Conservation (phyloP, 2,329 filamentous ascomycete species). For the Arthrinium puccinioides region DNA sequence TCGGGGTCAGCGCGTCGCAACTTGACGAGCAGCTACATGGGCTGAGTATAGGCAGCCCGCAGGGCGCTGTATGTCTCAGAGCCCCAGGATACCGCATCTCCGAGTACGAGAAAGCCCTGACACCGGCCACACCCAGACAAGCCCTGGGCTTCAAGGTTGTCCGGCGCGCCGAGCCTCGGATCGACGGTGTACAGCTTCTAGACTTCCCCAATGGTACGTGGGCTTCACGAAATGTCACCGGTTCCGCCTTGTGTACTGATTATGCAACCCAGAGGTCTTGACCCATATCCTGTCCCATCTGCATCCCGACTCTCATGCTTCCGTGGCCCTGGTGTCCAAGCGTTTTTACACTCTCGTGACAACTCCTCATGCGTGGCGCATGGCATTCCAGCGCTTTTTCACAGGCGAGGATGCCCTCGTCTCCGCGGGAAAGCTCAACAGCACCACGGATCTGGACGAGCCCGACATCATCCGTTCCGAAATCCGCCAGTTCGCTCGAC, state of each 20-base stretch:
- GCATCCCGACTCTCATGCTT: slow-evolving; percentile 73
- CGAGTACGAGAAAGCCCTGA: slow-evolving; percentile 55
- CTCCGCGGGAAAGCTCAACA: slow-evolving; percentile 23
- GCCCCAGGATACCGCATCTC: slow-evolving; percentile 45
- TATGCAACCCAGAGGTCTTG: slow-evolving; percentile 73
- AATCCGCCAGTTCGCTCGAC: slow-evolving; percentile 70
- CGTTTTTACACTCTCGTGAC: slow-evolving; percentile 83
- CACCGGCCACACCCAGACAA: slow-evolving; percentile 37
- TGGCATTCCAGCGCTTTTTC: slow-evolving; percentile 87
- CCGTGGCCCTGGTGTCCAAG: slow-evolving; percentile 78
- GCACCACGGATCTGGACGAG: slow-evolving; percentile 36
- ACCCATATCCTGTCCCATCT: slow-evolving; percentile 89
- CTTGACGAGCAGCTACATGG: slow-evolving; percentile 45
- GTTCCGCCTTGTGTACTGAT: slow-evolving; percentile 18
- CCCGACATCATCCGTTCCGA: slow-evolving; percentile 59
- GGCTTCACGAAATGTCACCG: slow-evolving; percentile 3
- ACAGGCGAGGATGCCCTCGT: slow-evolving; percentile 60
- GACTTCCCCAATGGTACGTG: slow-evolving; percentile 76
- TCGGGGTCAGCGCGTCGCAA: slow-evolving; percentile 16
- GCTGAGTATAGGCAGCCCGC: slow-evolving; percentile 36
- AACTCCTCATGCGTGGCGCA: slow-evolving; percentile 87
- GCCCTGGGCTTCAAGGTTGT: slow-evolving; percentile 48
- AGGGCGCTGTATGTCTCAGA: slow-evolving; percentile 17
- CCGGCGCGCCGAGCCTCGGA: slow-evolving; percentile 34
- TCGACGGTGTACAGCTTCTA: slow-evolving; percentile 34